Percentiles rank a stretch among this genome's conserved stretches.
phyloP scores from a whole-genome alignment of 139 green algal species.

The Tetratostichococcus sp. region DNA sequence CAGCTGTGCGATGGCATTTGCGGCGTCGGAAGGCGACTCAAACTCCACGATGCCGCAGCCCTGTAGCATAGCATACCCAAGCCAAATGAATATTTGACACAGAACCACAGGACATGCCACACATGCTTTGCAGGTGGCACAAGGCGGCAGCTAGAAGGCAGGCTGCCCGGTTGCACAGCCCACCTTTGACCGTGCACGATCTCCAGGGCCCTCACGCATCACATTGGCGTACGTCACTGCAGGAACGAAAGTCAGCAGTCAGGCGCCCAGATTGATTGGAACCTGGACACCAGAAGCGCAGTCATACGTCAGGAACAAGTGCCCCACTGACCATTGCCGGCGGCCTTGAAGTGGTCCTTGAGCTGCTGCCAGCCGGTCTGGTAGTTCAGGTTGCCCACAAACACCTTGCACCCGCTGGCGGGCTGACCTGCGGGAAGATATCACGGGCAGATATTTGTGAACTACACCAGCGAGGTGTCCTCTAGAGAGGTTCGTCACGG shows the following conservation, averaged over 20 bases:
- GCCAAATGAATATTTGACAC: too few species aligned
- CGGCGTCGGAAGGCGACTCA: conserved; percentile 55
- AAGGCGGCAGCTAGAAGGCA: too few species aligned
- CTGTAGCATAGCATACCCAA: too few species aligned
- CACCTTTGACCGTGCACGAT: conserved; percentile 26
- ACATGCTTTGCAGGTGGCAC: too few species aligned
- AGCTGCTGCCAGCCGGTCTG: conserved; percentile 54
- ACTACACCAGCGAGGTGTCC: too few species aligned
- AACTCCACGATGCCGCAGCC: conserved; percentile 82
- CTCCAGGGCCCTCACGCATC: conserved; percentile 17
- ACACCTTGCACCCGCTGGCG: conserved; percentile 42
- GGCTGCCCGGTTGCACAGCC: conserved; percentile 45
- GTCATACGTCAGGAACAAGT: too few species aligned
- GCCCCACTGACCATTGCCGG: conserved; percentile 44
- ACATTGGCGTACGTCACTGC: conserved; percentile 36
- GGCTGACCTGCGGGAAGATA: not conserved
- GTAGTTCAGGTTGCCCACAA: conserved; percentile 64
- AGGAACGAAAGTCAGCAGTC: not conserved
- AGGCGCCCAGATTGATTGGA: not conserved
- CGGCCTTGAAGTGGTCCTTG: conserved; percentile 45
- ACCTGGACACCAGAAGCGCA: conserved; percentile 3
- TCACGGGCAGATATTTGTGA: too few species aligned
- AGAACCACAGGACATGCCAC: too few species aligned
- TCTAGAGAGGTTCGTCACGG: too few species aligned
- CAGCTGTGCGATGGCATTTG: conserved; percentile 58